phyloP scores from a whole-genome alignment of 495 filamentous ascomycete species.

The Trichoderma orchidacearum region DNA sequence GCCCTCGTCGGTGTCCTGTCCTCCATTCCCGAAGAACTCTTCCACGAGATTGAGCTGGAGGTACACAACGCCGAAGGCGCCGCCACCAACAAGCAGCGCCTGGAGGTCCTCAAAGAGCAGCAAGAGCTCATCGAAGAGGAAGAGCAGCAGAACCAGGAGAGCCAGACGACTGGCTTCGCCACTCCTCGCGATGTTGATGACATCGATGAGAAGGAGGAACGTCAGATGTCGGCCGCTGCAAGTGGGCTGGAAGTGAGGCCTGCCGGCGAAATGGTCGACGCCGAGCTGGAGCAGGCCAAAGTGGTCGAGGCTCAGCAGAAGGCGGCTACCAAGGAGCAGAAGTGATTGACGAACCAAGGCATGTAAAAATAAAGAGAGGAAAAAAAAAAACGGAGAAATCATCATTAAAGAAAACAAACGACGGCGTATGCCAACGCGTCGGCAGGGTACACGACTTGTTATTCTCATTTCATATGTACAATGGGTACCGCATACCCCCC shows the following conservation, averaged over 20 bases:
- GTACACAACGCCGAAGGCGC: conserved; percentile 94
- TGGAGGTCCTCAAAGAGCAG: conserved; percentile 98
- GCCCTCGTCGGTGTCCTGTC: conserved; percentile 83
- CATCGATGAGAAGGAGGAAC: conserved; percentile 50
- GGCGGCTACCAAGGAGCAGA: conserved; percentile 1
- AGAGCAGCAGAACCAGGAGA: conserved; percentile 75
- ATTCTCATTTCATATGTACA: conserved; percentile 1
- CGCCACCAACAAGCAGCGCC: conserved; percentile 95
- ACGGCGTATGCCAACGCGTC: background rate
- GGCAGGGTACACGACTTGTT: background rate
- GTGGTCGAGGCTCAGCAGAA: conserved; percentile 12
- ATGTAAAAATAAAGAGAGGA: background rate
- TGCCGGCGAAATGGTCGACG: conserved; percentile 28
- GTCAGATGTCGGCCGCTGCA: conserved; percentile 20
- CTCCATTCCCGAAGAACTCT: conserved; percentile 93
- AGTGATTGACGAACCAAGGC: background rate
- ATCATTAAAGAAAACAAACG: background rate
- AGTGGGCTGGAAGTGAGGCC: conserved; percentile 24
- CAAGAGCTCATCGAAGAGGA: conserved; percentile 97
- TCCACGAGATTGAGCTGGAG: conserved; percentile 98
- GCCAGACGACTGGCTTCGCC: conserved; percentile 51
- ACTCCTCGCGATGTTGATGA: conserved; percentile 78
- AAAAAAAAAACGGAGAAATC: background rate
- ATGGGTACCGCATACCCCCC: background rate
- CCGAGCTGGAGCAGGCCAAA: conserved; percentile 21